Conservation (phyloP, 495 filamentous ascomycete species). For the Penicillium canariense region DNA sequence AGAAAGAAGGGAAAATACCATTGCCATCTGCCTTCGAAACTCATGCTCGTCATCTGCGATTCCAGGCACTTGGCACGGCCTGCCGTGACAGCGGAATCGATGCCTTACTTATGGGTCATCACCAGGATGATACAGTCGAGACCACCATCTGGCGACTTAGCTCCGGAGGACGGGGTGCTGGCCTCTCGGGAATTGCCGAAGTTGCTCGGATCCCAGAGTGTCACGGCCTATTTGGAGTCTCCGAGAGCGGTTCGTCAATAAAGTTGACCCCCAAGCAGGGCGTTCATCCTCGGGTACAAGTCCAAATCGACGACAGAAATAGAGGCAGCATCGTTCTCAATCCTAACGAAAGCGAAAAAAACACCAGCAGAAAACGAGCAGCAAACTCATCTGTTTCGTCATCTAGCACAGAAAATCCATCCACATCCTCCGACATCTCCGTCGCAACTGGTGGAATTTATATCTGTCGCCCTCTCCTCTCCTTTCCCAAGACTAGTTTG, state of each 20-base stretch:
- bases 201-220: conserved; percentile 77
- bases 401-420: neutral
- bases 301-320: conserved; percentile 12
- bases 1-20: conserved; percentile 38
- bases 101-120: conserved; percentile 73
- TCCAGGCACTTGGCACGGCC: conserved; percentile 61
- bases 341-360: neutral
- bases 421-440: conserved; percentile 16
- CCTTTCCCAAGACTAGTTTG: conserved; percentile 68
- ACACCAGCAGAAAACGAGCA: neutral
- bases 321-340: conserved; percentile 10
- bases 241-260: conserved; percentile 58
- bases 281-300: neutral
- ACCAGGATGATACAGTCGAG: conserved; percentile 83
- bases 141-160: conserved; percentile 76
- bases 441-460: conserved; percentile 68
- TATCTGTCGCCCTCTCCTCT: conserved; percentile 72
- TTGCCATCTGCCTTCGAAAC: conserved; percentile 70
- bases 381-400: neutral
- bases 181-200: conserved; percentile 65
- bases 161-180: conserved; percentile 57
- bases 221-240: conserved; percentile 65
- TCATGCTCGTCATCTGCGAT: conserved; percentile 71
- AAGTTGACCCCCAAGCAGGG: conserved; percentile 6
- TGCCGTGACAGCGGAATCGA: conserved; percentile 50